Base-by-base conservation (phyloP, 2,329 filamentous ascomycete genomes). In the Trichoderma atroviride region DNA sequence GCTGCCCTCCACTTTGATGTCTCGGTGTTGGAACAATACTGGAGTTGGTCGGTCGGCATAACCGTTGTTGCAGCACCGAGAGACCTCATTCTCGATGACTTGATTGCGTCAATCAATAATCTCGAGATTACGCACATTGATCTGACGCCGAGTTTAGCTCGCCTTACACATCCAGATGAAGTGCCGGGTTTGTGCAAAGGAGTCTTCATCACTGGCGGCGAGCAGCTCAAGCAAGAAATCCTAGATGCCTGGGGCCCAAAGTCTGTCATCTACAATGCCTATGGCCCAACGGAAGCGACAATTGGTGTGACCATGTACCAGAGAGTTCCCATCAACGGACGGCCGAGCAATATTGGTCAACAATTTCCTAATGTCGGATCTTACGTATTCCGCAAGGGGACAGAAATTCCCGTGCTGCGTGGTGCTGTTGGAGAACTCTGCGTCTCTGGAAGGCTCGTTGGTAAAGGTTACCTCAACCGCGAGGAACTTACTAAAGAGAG, bases 1-100 rank as follows among this genome's bases (percentile, higher is more conserved):
- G 95, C 95, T 1, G 94, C 93, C 0, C 93, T 97, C 69, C 95
- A 97, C 78, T 97, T 97, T 71, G 95, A 97, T 74, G 94, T 97
- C 4, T 96, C 92, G 1, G 92, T 97, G 0, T 84, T 97, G 0
- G 94, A 97, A 76, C 94, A 97, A 75, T 97, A 95, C 78, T 97
- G 93, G 93, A 96, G 91, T 69, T 97, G 94, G 94, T 93, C 91
- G 33, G 92, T 96, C 0, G 94, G 94, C 1, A 94, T 97, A 31
- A 90, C 91, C 4, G 86, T 97, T 0, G 91, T 95, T 2, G 90
- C 92, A 2, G 94, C 92, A 7, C 92, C 93, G 0, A 87, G 92
- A 72, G 94, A 97, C 76, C 77, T 97, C 1, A 90, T 97, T 1
- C 89, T 97, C 40, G 92, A 96, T 74, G 93, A 97, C 74, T 83